Percentiles rank a stretch among this genome's conserved stretches.
Evolutionary conservation across 352 stramenopile genomes (phyloP).

Genomic region (Globisporangium barbulae): DNA sequence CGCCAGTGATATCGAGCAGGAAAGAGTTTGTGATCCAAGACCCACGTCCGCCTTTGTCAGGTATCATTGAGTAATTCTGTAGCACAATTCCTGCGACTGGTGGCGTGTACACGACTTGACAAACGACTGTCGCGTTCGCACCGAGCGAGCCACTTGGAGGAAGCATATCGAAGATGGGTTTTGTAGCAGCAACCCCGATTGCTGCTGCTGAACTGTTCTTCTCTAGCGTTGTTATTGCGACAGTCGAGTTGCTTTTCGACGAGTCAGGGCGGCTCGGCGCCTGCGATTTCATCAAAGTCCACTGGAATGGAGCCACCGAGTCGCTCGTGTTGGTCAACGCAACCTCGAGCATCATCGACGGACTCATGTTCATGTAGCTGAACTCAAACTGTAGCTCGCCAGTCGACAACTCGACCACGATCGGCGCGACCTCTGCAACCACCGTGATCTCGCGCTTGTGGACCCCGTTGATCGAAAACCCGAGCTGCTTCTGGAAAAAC

Average conservation of each 20-base stretch:
- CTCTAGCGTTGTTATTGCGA: slow-evolving; percentile 21
- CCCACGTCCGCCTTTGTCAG: slow-evolving; percentile 1
- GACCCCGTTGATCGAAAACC: slow-evolving; percentile 82
- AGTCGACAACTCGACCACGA: slow-evolving; percentile 70
- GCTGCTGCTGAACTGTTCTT: slow-evolving; percentile 7
- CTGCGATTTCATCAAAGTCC: slow-evolving; percentile 34
- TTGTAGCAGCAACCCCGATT: background rate
- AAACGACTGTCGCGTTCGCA: slow-evolving; percentile 30
- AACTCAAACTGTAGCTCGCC: slow-evolving; percentile 79
- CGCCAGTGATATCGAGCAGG: slow-evolving; percentile 52
- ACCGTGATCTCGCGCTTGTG: slow-evolving; percentile 85
- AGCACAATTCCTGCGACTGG: slow-evolving; percentile 8
- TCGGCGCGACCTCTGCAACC: slow-evolving; percentile 87
- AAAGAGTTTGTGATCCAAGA: slow-evolving; percentile 42
- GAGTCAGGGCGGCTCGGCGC: slow-evolving; percentile 37
- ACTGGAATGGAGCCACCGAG: slow-evolving; percentile 81
- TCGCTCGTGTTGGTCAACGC: slow-evolving; percentile 90
- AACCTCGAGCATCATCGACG: slow-evolving; percentile 56
- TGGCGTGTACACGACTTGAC: slow-evolving; percentile 58
- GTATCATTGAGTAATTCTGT: background rate
- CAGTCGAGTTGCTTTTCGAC: slow-evolving; percentile 52
- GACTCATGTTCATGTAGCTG: slow-evolving; percentile 41
- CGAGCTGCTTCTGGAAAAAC: slow-evolving; percentile 84
- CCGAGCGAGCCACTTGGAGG: slow-evolving; percentile 37
- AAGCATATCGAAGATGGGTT: slow-evolving; percentile 48